Base-by-base conservation (phyloP, 106 monocot species). In the Dendrobium officinale region DNA sequence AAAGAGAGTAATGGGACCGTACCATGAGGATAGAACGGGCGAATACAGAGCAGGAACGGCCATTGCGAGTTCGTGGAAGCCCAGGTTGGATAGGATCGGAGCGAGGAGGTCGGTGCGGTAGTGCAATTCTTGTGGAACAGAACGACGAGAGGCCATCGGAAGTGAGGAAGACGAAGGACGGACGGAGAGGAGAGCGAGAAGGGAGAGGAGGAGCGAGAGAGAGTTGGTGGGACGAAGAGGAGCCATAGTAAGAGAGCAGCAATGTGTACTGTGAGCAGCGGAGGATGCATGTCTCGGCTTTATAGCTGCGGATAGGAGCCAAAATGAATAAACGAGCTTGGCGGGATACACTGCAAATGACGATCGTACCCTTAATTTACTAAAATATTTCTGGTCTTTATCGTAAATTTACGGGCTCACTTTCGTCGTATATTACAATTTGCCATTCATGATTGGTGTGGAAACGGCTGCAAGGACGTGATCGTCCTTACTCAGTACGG, bases 1-100 rank as follows among this genome's bases (percentile, higher is more conserved):
- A 76, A 90, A 90, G 73, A 90, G 48, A 58, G 90, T 90, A 42
- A 90, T 27, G 26, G 90, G 85, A 40, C 87, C 87, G 6, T 85
- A 77, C 85, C 87, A 82, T 77, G 81, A 19, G 27, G 82, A 61
- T 54, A 84, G 84, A 70, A 86, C 49, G 22, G 84, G 79, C 22
- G 92, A 84, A 48, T 84, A 74, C 43, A 92, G 86, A 44, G 87
- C 61, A 0, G 87, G 80, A 24, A 88, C 84, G 13, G 88, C 89
- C 82, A 82, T 87, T 54, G 92, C 76, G 33, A 92, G 89, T 73
- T 89, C 87, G 70, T 82, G 80, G 92, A 86, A 92, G 11, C 92
- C 92, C 55, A 92, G 87, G 55, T 83, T 81, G 41, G 84, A 44
- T 74, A 92, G 92, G 80, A 92, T 87, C 73, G 81, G 85, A 3